phyloP scores from a whole-genome alignment of 2,329 filamentous ascomycete species.

The Cryphonectria carpinicola region DNA sequence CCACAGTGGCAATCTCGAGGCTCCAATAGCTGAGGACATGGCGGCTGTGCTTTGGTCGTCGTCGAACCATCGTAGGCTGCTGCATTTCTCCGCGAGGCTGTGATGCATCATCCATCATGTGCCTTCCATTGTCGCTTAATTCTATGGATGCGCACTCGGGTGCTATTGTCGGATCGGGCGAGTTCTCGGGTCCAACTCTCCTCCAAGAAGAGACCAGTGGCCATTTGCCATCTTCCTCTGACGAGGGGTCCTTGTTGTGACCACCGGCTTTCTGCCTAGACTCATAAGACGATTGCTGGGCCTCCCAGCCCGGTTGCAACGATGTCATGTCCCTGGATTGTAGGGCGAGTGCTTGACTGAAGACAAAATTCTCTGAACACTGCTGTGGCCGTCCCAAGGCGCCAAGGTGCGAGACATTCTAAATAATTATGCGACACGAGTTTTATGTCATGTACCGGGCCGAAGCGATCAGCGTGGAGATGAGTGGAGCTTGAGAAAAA shows the following conservation, averaged over 20 bases:
- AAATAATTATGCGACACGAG: not conserved
- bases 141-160: constrained; percentile 12
- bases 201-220: not conserved
- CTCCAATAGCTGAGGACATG: constrained; percentile 21
- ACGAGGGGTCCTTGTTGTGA: not conserved
- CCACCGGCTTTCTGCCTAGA: not conserved
- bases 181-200: not conserved
- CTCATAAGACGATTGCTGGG: constrained; percentile 12
- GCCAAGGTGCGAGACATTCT: not conserved
- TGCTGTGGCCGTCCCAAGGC: not conserved
- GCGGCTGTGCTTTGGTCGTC: constrained; percentile 16
- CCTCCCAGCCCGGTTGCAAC: constrained; percentile 14
- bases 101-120: not conserved
- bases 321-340: constrained; percentile 12
- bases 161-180: not conserved
- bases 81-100: not conserved
- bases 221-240: constrained; percentile 1
- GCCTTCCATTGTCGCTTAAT: not conserved
- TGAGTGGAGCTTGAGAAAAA: not conserved
- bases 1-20: constrained; percentile 23
- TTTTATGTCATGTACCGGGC: not conserved
- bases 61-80: not conserved
- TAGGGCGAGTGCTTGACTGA: not conserved
- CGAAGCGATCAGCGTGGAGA: not conserved
- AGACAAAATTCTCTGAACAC: not conserved